A percentile compares a stretch with the other conserved stretches of the same genome.
Conservation (phyloP, 257 asterid genomes). For the Capsicum pubescens region DNA sequence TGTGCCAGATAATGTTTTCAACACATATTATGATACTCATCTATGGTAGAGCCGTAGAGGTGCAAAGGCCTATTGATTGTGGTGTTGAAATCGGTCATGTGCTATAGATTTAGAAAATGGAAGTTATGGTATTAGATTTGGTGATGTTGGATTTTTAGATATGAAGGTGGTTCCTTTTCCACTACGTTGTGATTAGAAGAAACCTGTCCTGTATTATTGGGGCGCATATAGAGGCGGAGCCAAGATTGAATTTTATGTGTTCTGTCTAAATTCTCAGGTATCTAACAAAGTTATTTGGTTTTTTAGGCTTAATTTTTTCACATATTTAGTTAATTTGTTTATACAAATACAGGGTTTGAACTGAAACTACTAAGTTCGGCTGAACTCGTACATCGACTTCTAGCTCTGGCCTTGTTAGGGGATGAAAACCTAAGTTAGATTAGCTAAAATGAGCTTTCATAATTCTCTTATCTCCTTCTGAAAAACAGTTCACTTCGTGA, state of each 20-base stretch:
- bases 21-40: constrained; percentile 76
- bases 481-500: too few species aligned
- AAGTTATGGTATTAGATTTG: background rate
- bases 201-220: background rate
- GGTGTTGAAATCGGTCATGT: background rate
- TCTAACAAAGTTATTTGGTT: too few species aligned
- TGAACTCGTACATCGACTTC: background rate
- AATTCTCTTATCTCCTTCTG: too few species aligned
- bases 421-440: too few species aligned
- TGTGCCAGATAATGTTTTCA: constrained; percentile 75
- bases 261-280: background rate
- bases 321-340: background rate
- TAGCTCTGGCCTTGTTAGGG: background rate
- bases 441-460: too few species aligned
- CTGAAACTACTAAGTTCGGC: background rate
- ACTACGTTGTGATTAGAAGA: constrained; percentile 12
- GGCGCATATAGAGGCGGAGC: background rate
- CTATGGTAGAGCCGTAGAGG: constrained; percentile 50
- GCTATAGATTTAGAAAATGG: constrained; percentile 11
- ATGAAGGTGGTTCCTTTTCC: constrained; percentile 19
- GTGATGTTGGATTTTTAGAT: background rate
- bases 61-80: background rate
- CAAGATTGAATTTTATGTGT: background rate
- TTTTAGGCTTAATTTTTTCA: background rate
- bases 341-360: background rate